Evolutionary conservation across 1,139 yeast species (phyloP).

Genomic region (Taphrina sp.): DNA sequence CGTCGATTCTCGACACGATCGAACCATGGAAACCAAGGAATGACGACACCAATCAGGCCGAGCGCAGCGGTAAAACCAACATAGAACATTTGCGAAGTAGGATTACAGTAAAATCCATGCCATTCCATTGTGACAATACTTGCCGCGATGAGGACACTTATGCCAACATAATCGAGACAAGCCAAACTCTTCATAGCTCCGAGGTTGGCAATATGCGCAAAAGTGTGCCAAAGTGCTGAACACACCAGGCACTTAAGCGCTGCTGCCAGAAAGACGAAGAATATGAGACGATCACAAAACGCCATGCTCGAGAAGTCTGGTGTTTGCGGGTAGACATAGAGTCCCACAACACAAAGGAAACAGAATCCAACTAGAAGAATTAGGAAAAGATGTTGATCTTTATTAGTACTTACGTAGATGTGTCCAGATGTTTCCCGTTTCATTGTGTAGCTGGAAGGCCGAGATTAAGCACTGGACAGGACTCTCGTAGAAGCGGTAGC

Average conservation of each 20-base stretch:
- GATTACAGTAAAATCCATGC: slow-evolving; percentile 66
- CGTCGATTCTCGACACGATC: slow-evolving; percentile 83
- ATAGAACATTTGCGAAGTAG: slow-evolving; percentile 52
- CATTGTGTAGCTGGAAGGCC: slow-evolving; percentile 72
- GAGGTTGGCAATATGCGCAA: slow-evolving; percentile 70
- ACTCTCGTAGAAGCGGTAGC: slow-evolving; percentile 76
- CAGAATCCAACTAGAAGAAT: slow-evolving; percentile 65
- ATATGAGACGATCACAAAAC: slow-evolving; percentile 53
- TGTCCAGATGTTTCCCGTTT: slow-evolving; percentile 90
- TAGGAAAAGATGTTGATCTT: too few species aligned
- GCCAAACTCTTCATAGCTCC: slow-evolving; percentile 71
- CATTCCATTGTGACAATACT: slow-evolving; percentile 85
- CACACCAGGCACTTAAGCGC: slow-evolving; percentile 74
- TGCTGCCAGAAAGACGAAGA: slow-evolving; percentile 66
- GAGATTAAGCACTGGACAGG: slow-evolving; percentile 61
- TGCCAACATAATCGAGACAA: slow-evolving; percentile 93
- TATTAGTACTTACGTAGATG: too few species aligned
- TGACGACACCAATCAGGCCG: slow-evolving; percentile 68
- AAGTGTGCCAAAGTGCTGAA: slow-evolving; percentile 89
- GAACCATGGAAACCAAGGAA: slow-evolving; percentile 89
- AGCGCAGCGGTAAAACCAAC: slow-evolving; percentile 62
- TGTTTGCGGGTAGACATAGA: slow-evolving; percentile 60
- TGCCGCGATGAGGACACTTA: slow-evolving; percentile 85
- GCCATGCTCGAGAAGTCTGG: slow-evolving; percentile 49
- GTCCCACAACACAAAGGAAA: slow-evolving; percentile 56